Base-by-base conservation (phyloP, 2,329 filamentous ascomycete species). In the Pleoardoris graminearum region DNA sequence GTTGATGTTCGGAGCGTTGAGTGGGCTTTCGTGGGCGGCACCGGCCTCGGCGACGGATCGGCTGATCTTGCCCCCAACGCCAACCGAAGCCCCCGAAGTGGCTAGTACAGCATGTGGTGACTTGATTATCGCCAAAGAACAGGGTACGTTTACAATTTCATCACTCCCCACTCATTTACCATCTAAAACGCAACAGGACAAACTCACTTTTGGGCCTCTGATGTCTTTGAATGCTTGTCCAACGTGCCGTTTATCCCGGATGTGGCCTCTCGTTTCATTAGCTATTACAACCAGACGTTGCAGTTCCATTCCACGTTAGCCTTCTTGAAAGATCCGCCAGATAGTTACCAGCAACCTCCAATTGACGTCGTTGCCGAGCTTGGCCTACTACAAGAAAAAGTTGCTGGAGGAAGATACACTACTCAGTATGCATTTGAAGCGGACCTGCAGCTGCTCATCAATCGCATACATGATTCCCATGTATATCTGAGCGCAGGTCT, bases 201-300 rank as follows among this genome's bases (percentile, higher is more conserved):
- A 8, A 44, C 30, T 8, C 12, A 35, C 16, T 53, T 48, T 30
- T 53, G 37, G 44, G 63, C 48, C 12, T 53, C 32, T 7, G 48
- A 61, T 46, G 76, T 70, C 0, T 76, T 73, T 52, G 64, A 70
- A 3, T 82, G 79, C 52, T 65, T 80, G 8, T 70, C 57, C 2
- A 75, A 64, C 21, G 75, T 80, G 6, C 78, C 79, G 0, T 79
- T 82, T 57, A 74, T 78, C 45, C 22, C 68, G 3, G 76, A 73
- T 6, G 74, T 77, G 1, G 78, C 77, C 2, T 60, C 69, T 5
- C 65, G 74, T 1, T 78, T 80, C 50, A 51, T 80, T 4, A 54
- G 72, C 6, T 80, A 80, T 52, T 75, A 73, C 48, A 77, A 77
- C 52, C 68, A 75, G 14, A 78, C 76, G 0, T 44, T 80, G 1